A percentile compares a stretch with the other conserved stretches of the same genome.
phyloP scores from a whole-genome alignment of 768 basidiomycete species.

The Lanmaoa rubissima region DNA sequence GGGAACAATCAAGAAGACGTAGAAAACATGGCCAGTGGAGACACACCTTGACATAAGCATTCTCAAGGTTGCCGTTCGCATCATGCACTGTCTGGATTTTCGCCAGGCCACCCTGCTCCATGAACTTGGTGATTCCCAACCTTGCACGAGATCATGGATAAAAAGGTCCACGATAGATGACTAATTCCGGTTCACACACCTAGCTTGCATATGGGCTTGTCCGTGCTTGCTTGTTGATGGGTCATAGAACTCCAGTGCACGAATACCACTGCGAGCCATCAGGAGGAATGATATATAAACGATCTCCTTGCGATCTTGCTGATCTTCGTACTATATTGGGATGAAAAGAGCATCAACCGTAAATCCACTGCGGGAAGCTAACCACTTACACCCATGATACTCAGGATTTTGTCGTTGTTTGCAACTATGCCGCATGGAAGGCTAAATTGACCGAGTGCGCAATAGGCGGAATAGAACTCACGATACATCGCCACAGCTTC shows the following conservation, averaged over 20 bases:
- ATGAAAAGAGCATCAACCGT: too few relatives aligned
- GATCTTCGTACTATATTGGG: constrained; percentile 54
- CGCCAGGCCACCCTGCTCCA: constrained; percentile 70
- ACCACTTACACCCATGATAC: constrained; percentile 69
- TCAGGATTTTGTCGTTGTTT: constrained; percentile 71
- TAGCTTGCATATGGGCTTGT: constrained; percentile 89
- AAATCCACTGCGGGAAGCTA: not conserved
- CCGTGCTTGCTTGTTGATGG: constrained; percentile 80
- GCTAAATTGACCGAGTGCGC: not conserved
- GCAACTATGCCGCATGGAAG: constrained; percentile 46
- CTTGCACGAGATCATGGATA: constrained; percentile 35
- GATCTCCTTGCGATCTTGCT: constrained; percentile 71
- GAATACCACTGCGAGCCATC: constrained; percentile 83
- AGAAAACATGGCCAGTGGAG: not conserved
- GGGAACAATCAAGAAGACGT: not conserved
- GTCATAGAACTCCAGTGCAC: constrained; percentile 81
- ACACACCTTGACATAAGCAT: constrained; percentile 68
- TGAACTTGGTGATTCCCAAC: constrained; percentile 78
- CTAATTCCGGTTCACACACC: constrained; percentile 42
- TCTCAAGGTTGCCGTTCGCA: constrained; percentile 54
- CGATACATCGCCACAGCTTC: constrained; percentile 83
- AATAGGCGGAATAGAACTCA: constrained; percentile 34
- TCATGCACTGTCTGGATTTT: constrained; percentile 66
- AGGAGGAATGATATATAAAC: constrained; percentile 79
- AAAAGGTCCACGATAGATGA: not conserved